These are phyloP conservation scores for Phytophthora sp. DNA, from an alignment of 352 stramenopile genomes.

Conservation along the genomic window DNA sequence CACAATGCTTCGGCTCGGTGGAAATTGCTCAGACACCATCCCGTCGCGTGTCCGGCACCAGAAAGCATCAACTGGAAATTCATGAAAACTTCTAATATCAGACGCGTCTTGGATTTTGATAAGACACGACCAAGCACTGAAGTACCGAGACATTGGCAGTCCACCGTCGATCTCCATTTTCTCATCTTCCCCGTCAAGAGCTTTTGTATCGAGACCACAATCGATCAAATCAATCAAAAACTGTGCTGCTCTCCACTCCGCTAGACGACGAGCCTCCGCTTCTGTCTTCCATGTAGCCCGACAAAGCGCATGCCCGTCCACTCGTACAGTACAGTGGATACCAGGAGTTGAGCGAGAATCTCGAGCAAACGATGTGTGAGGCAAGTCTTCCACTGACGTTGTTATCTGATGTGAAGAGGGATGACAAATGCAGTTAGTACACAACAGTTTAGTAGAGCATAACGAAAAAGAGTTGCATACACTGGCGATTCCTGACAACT, in stretches of 20 bases:
- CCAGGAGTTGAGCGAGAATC: slow-evolving; percentile 25
- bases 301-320: slow-evolving; percentile 55
- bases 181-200: slow-evolving; percentile 39
- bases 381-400: slow-evolving; percentile 40
- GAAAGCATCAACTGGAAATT: slow-evolving; percentile 63
- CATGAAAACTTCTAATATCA: slow-evolving; percentile 39
- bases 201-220: slow-evolving; percentile 59
- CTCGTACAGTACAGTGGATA: slow-evolving; percentile 45
- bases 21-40: slow-evolving; percentile 37
- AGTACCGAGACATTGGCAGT: background rate
- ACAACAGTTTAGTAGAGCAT: background rate
- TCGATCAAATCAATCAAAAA: slow-evolving; percentile 81
- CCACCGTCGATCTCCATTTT: slow-evolving; percentile 45
- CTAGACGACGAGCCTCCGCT: slow-evolving; percentile 53
- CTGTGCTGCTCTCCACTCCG: slow-evolving; percentile 54
- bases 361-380: slow-evolving; percentile 21
- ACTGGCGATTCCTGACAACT: slow-evolving; percentile 65
- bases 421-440: slow-evolving; percentile 4
- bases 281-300: slow-evolving; percentile 59
- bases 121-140: slow-evolving; percentile 58
- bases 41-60: slow-evolving; percentile 51
- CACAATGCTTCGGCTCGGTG: slow-evolving; percentile 31
- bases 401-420: slow-evolving; percentile 44
- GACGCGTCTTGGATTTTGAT: slow-evolving; percentile 63
- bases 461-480: slow-evolving; percentile 44